Base-by-base conservation (phyloP, 495 filamentous ascomycete species). In the Trichoderma orchidacearum region DNA sequence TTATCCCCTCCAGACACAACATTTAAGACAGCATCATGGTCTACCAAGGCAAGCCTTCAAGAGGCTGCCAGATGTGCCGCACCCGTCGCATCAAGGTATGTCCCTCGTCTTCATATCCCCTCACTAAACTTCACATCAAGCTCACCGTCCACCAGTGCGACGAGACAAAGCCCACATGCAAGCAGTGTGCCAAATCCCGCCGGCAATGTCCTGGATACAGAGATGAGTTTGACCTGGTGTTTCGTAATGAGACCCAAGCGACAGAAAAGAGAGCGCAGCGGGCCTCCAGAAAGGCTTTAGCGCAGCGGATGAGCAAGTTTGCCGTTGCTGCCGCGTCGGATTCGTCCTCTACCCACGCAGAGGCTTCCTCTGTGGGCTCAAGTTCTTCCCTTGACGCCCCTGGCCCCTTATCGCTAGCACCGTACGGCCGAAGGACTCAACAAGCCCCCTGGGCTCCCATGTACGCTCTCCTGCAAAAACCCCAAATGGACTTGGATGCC, bases 21-120 rank as follows among this genome's bases (percentile, higher is more conserved):
- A 8, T 48, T 48, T 48, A 9, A 48, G 23, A 48, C 18, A 9
- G 5, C 54, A 45, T n/a, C 51, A 89, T 89, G 85, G 85, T 89
- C 1, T 89, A 87, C 63, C 82, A 81, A 61, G 85, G 85, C 28
- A 85, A 85, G 66, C 85, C 85, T 53, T 86, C 83, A 57, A 76
- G 79, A 73, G 85, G 83, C 54, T 89, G 85, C 64, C 83, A 84
- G 66, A 82, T 84, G 71, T 89, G 85, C 63, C 74, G 84, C 66
- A 79, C 78, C 18, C 77, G 83, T 61, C 79, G 86, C 65, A 85
- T 80, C 73, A 89, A 84, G 83, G 86, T 85, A 71, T 54, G 74
- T 66, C 58, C 25, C 53, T 53, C 9, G 32, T 18, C 41, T 27
- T 13, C 21, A 25, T 12, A 32, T 57, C 55, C 51, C 1, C 25